Conservation (phyloP, 768 basidiomycete genomes). For the Termitomyces sp. region DNA sequence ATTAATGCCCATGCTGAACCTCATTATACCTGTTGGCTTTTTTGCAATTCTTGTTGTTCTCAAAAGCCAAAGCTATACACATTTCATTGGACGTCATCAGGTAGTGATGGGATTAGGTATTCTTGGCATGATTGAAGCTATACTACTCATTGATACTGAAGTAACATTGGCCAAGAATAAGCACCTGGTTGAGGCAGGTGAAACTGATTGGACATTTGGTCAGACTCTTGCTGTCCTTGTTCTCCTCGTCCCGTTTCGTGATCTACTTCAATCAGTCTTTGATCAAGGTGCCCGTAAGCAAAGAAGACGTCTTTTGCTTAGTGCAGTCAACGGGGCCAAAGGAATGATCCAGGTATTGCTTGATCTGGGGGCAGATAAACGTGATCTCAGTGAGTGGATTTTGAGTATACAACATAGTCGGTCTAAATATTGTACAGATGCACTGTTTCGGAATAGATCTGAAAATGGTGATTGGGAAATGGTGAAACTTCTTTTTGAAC, state of each 20-base stretch:
- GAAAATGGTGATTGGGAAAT: neutral
- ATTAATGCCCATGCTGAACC: neutral
- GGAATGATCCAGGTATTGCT: neutral
- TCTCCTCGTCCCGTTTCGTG: conserved; percentile 4
- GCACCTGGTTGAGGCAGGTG: neutral
- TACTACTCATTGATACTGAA: neutral
- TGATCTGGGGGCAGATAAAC: neutral
- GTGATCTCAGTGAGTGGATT: neutral
- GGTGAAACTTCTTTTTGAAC: neutral
- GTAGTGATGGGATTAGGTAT: neutral
- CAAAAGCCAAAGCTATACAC: neutral
- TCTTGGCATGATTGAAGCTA: neutral
- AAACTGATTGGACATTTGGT: conserved; percentile 9
- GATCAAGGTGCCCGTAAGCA: neutral
- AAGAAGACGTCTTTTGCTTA: neutral
- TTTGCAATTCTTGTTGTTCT: neutral
- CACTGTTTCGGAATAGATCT: neutral
- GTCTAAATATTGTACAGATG: neutral
- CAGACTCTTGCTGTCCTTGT: conserved; percentile 7
- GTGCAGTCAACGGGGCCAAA: neutral
- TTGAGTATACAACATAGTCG: neutral
- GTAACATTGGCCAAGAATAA: neutral
- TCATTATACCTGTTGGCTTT: neutral
- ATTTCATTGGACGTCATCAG: neutral
- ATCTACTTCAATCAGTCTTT: conserved; percentile 1